Evolutionary conservation across 2,329 filamentous ascomycete species (phyloP).

Genomic region (Colletotrichum navitas): DNA sequence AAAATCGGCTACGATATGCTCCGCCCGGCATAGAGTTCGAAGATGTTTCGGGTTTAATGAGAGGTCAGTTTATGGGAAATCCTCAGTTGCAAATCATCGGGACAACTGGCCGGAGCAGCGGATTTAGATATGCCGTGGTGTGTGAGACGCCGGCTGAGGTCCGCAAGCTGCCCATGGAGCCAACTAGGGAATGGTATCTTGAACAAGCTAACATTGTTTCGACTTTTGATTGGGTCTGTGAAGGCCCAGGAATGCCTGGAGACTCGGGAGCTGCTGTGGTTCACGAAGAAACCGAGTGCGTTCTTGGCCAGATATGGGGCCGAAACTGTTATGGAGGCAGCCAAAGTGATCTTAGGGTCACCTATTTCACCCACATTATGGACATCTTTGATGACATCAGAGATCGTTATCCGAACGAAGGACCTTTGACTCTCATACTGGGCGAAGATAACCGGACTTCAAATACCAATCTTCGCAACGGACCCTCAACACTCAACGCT

Average conservation of each 20-base stretch:
- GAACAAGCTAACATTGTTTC: neutral
- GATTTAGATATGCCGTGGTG: neutral
- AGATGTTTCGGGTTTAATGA: neutral
- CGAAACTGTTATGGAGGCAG: neutral
- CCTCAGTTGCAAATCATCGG: neutral
- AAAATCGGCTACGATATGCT: slow-evolving; percentile 14
- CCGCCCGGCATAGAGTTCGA: slow-evolving; percentile 2
- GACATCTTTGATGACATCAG: slow-evolving; percentile 21
- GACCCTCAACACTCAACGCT: too few species aligned
- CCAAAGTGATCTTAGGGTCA: neutral
- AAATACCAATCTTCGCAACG: neutral
- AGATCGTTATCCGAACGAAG: neutral
- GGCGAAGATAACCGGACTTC: neutral
- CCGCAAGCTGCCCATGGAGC: neutral
- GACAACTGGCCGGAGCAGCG: slow-evolving; percentile 14
- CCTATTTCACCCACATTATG: slow-evolving; percentile 21
- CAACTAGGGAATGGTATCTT: slow-evolving; percentile 24
- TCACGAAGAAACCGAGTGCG: neutral
- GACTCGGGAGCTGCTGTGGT: slow-evolving; percentile 22
- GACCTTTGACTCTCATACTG: neutral
- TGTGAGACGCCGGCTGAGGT: slow-evolving; percentile 19
- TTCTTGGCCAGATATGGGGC: slow-evolving; percentile 26
- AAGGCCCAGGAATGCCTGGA: slow-evolving; percentile 1
- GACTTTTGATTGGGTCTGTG: slow-evolving; percentile 5
- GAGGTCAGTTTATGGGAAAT: neutral